A percentile compares a stretch with the other conserved stretches of the same genome.
These are phyloP conservation scores for Fusarium agapanthi DNA, from an alignment of 2,329 filamentous ascomycete genomes.

Conservation along the genomic window DNA sequence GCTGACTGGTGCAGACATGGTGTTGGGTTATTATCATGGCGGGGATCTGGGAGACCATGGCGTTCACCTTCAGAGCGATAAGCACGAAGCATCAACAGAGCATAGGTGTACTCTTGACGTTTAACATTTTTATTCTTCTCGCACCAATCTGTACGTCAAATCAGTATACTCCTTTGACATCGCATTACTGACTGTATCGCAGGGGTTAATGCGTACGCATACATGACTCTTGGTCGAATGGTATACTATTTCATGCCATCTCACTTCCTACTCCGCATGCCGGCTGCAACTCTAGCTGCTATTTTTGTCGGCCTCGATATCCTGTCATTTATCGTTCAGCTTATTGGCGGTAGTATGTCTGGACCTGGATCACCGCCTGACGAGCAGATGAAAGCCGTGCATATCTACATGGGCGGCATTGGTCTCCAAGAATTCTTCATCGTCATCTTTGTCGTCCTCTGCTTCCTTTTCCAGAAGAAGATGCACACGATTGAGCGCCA, in stretches of 20 bases:
- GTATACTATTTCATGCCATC: constrained; percentile 54
- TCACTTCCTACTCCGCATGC: constrained; percentile 48
- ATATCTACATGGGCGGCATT: constrained; percentile 63
- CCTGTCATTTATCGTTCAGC: constrained; percentile 47
- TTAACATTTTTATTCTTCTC: constrained; percentile 37
- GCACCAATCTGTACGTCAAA: constrained; percentile 34
- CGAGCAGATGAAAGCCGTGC: constrained; percentile 45
- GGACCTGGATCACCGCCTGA: constrained; percentile 38
- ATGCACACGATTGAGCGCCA: not conserved
- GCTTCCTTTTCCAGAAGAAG: constrained; percentile 28
- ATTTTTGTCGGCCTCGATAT: constrained; percentile 55
- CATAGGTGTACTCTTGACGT: constrained; percentile 25
- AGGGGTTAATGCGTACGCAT: constrained; percentile 58
- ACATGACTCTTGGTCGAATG: constrained; percentile 57
- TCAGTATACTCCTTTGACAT: fast-evolving
- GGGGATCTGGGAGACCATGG: constrained; percentile 39
- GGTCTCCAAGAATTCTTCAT: constrained; percentile 61
- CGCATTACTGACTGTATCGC: not conserved
- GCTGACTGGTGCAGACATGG: constrained; percentile 36
- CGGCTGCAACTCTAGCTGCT: constrained; percentile 48
- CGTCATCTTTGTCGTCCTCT: constrained; percentile 54
- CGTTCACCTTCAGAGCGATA: constrained; percentile 33
- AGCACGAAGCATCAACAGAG: constrained; percentile 36
- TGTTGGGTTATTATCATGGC: constrained; percentile 51
- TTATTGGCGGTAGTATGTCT: constrained; percentile 46